These are phyloP conservation scores for Xylariaceae sp. DNA, from an alignment of 2,329 filamentous ascomycete genomes.

Conservation along the genomic window DNA sequence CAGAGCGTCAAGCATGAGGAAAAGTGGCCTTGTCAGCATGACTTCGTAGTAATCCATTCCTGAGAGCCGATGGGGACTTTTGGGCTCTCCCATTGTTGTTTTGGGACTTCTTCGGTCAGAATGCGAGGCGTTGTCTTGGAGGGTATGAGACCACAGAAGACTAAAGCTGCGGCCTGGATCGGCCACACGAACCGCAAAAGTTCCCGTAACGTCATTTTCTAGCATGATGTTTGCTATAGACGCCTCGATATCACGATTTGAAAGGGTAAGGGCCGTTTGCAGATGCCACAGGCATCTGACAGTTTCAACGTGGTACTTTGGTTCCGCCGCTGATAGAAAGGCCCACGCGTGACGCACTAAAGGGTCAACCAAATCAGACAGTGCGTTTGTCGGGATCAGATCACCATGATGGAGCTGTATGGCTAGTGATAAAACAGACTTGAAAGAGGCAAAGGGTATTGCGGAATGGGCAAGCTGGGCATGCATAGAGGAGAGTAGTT, in stretches of 20 bases:
- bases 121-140: constrained; percentile 51
- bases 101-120: constrained; percentile 39
- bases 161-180: constrained; percentile 66
- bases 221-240: constrained; percentile 67
- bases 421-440: constrained; percentile 52
- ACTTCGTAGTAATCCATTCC: constrained; percentile 61
- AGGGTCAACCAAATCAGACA: constrained; percentile 59
- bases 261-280: constrained; percentile 62
- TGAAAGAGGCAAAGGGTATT: constrained; percentile 51
- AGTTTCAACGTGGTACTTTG: constrained; percentile 92
- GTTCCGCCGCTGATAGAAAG: constrained; percentile 72
- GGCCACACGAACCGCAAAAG: constrained; percentile 43
- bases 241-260: constrained; percentile 72
- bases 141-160: constrained; percentile 75
- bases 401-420: constrained; percentile 51
- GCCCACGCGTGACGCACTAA: constrained; percentile 72
- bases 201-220: constrained; percentile 42
- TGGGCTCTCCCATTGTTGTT: constrained; percentile 32
- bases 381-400: constrained; percentile 46
- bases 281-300: constrained; percentile 82
- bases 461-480: constrained; percentile 37
- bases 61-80: constrained; percentile 38
- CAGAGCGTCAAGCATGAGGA: constrained; percentile 75
- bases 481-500: constrained; percentile 47
- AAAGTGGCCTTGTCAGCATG: constrained; percentile 74